Evolutionary conservation across 2,329 filamentous ascomycete genomes (phyloP), one percentile per base, ranked within the genome.

Genomic region (Aureobasidium mangrovei): DNA sequence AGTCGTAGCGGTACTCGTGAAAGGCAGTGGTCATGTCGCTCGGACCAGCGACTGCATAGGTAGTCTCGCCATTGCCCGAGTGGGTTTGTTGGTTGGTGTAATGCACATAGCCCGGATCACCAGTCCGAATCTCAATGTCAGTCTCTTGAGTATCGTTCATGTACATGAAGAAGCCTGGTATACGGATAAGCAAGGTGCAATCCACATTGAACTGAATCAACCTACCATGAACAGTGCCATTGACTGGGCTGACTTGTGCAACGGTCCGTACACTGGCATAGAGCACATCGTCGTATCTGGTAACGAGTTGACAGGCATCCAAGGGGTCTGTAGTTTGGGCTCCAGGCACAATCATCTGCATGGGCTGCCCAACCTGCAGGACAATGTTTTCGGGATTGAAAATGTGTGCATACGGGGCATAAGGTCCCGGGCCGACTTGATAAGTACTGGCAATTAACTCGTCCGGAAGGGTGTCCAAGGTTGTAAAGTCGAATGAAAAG

Each of bases 1-100:
- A 90, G 67, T 91, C 87, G 65, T 90, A 85, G 29, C 87, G 84
- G 64, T 90, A 90, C 69, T 91, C 86, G 68, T 91, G 86, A 68
- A 89, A 91, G 0, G 78, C 75, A 1, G 91, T 73, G 46, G 79
- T 71, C 66, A 82, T 87, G 47, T 75, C 79, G 3, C 73, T 71
- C 2, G 83, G 85, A 43, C 71, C 70, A 35, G 74, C 72, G 0
- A 84, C 83, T 60, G 87, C 77, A 65, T 77, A 86, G 26, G 83
- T 83, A 3, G 75, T 72, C 7, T 72, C 65, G 2, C 75, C 74
- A 0, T 84, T 81, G 31, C 77, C 70, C 3, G 74, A 74, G 63
- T 89, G 87, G 48, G 89, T 73, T 0, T 81, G 78, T 59, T 77
- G 84, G 35, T 74, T 74, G 24, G 71, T 68, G 63, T 90, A 87